Base-by-base conservation (phyloP, 345 rosid species). In the Trapa bicornis region DNA sequence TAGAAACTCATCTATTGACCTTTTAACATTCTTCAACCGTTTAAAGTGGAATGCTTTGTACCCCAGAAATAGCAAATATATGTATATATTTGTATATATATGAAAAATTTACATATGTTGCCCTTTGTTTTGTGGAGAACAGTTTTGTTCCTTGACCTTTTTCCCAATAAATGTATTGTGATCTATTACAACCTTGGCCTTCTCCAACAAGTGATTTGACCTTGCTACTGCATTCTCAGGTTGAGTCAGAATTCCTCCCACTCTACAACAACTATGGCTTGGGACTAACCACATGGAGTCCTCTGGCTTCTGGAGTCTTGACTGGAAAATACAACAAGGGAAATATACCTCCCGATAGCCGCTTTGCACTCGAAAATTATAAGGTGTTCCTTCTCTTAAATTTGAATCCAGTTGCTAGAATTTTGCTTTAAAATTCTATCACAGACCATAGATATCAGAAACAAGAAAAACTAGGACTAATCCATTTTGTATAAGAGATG, bases 231-330 rank as follows among this genome's bases (percentile, higher is more conserved):
- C 37, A 37, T 79, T 73, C 10, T 32, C 78, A 91, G 97, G 96
- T 91, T 66, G 99, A 94, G 82, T 76, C 95, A 10, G 99, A 94
- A 81, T 94, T 77, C 78, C 80, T 91, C 35, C 96, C 99, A 50
- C 76, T 94, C 41, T 94, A 87, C 79, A 77, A 66, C 70, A 94
- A 87, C 72, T 83, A 91, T 82, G 97, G 96, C 74, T 65, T 94
- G 57, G 99, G 99, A 72, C 91, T 94, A 37, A 87, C 99, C 29
- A 94, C 97, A 6, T 94, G 99, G 99, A 94, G 99, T 68, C 99
- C 99, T 53, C 96, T 94, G 58, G 91, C 99, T 45, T 91, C 97
- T 3, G 97, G 99, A 53, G 99, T 94, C 65, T 97, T 94, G 77
- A 87, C 96, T 72, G 99, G 99, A 68, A 94, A 94, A 66, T 91